Percentiles rank a stretch among this genome's conserved stretches.
Evolutionary conservation across 2,329 filamentous ascomycete genomes (phyloP).

Genomic region (Penicillium sp.): DNA sequence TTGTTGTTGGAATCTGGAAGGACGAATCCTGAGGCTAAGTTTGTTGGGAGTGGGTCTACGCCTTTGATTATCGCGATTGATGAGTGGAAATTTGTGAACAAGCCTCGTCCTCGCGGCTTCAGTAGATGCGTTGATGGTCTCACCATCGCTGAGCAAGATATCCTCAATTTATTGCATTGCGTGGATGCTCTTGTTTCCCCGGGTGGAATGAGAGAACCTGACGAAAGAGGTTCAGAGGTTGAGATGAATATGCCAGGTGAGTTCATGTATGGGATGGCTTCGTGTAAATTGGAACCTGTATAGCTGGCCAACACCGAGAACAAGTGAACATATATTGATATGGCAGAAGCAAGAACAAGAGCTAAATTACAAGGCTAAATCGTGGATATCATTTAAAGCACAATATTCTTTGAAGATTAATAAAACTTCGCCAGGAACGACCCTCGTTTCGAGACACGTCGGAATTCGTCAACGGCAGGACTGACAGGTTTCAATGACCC

Average conservation of each 20-base stretch:
- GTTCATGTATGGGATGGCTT: too few relatives aligned
- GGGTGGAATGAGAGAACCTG: not conserved
- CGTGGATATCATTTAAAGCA: not conserved
- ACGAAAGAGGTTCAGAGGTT: too few relatives aligned
- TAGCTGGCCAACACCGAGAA: too few relatives aligned
- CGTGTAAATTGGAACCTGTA: too few relatives aligned
- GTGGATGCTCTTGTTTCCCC: not conserved
- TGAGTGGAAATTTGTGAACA: not conserved
- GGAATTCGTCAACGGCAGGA: constrained; percentile 41
- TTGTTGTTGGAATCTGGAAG: not conserved
- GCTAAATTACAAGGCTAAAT: not conserved
- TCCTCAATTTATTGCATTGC: not conserved
- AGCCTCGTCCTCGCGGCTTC: not conserved
- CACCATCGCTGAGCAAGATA: not conserved
- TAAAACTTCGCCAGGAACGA: constrained; percentile 34
- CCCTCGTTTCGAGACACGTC: constrained; percentile 32
- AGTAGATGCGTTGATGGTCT: not conserved
- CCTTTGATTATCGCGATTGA: not conserved
- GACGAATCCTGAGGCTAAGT: not conserved
- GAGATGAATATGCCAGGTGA: too few relatives aligned
- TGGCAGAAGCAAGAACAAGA: too few relatives aligned
- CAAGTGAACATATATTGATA: too few relatives aligned
- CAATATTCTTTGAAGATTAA: constrained; percentile 12
- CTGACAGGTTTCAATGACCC: constrained; percentile 25
- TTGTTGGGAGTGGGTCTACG: not conserved